These are phyloP conservation scores for Volvox africanus DNA, from an alignment of 139 green algal genomes.

Conservation along the genomic window DNA sequence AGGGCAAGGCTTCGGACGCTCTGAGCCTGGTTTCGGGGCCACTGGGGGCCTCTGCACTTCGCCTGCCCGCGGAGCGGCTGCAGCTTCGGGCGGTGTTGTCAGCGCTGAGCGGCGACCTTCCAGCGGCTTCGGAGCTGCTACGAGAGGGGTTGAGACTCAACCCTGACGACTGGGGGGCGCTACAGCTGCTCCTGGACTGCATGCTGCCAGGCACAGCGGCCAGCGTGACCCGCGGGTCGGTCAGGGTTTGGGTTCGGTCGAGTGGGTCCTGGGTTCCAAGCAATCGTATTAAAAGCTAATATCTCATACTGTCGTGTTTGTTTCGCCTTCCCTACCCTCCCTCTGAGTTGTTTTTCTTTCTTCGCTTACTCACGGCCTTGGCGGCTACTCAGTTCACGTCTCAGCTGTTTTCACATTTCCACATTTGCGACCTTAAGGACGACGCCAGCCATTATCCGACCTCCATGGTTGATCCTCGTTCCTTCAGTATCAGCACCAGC, in stretches of 20 bases:
- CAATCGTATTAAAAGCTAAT: too few relatives aligned
- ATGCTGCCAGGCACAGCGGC: constrained; percentile 20
- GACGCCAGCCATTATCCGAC: too few relatives aligned
- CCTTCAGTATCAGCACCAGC: too few relatives aligned
- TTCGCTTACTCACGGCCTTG: too few relatives aligned
- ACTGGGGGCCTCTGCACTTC: constrained; percentile 23
- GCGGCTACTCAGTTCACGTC: too few relatives aligned
- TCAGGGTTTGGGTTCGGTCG: neutral
- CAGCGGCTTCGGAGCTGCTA: constrained; percentile 57
- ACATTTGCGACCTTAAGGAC: too few relatives aligned
- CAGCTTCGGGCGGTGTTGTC: constrained; percentile 67
- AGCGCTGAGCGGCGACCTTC: constrained; percentile 54
- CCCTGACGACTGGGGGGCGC: constrained; percentile 72
- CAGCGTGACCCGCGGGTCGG: neutral
- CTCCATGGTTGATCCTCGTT: too few relatives aligned
- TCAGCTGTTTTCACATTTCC: too few relatives aligned
- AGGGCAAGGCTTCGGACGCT: constrained; percentile 64
- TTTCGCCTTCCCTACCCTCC: too few relatives aligned
- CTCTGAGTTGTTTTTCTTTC: too few relatives aligned
- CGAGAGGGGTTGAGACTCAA: constrained; percentile 53
- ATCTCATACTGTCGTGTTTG: too few relatives aligned
- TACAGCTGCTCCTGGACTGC: constrained; percentile 34
- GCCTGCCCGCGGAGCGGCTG: constrained; percentile 58
- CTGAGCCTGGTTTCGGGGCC: constrained; percentile 49
- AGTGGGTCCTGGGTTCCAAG: too few relatives aligned